phyloP scores from a whole-genome alignment of 2,329 filamentous ascomycete species.

The Colletotrichum costaricense region DNA sequence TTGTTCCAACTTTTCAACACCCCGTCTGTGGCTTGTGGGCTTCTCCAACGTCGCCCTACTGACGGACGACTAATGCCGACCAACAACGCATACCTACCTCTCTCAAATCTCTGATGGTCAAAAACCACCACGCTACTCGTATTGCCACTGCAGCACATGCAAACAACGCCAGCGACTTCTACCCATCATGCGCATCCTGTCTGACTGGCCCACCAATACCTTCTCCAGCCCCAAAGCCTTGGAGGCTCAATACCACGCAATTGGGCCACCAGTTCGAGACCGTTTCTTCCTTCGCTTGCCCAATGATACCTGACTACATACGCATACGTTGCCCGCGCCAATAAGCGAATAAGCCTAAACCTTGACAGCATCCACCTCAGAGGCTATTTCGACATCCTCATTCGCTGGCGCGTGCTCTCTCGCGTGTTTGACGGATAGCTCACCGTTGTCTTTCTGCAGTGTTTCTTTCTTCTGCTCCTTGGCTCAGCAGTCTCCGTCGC shows the following conservation, averaged over 20 bases:
- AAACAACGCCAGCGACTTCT: not conserved
- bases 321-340: not conserved
- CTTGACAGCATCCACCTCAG: slow-evolving; percentile 13
- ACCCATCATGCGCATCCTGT: not conserved
- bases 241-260: not conserved
- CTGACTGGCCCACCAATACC: not conserved
- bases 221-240: not conserved
- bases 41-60: not conserved
- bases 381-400: slow-evolving; percentile 20
- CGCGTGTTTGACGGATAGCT: not conserved
- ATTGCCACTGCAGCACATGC: not conserved
- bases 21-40: not conserved
- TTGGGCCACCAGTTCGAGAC: not conserved
- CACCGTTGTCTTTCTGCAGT: not conserved
- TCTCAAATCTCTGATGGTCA: not conserved
- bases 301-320: not conserved
- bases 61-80: not conserved
- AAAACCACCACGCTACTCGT: not conserved
- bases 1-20: not conserved
- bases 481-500: not conserved
- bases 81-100: no score
- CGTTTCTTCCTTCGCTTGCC: not conserved
- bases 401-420: slow-evolving; percentile 5
- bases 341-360: slow-evolving; percentile 13
- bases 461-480: not conserved